Percentiles rank a stretch among this genome's conserved stretches.
These are phyloP conservation scores for Scalesia atractyloides DNA, from an alignment of 129 eudicot species.

Conservation along the genomic window DNA sequence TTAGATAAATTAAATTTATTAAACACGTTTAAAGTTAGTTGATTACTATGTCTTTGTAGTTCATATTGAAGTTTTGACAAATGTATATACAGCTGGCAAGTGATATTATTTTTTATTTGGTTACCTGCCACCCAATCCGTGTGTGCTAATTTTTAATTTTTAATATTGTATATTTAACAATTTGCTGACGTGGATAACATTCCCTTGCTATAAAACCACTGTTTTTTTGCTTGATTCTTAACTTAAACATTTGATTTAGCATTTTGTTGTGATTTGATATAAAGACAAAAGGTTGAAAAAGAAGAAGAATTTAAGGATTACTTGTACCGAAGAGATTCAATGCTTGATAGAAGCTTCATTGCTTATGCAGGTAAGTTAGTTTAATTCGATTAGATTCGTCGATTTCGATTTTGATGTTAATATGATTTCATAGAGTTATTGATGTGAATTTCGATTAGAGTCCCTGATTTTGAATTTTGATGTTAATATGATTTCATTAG, in stretches of 20 bases:
- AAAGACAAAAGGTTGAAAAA: not conserved
- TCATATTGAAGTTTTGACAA: constrained; percentile 12
- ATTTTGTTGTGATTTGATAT: not conserved
- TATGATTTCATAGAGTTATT: too few species aligned
- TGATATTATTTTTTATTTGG: constrained; percentile 19
- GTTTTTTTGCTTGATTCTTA: not conserved
- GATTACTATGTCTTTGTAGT: not conserved
- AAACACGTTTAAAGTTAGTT: not conserved
- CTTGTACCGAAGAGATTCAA: not conserved
- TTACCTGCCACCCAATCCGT: constrained; percentile 16
- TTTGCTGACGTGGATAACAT: constrained; percentile 16
- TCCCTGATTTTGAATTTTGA: not conserved
- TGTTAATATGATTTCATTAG: not conserved
- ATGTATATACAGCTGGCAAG: constrained; percentile 24
- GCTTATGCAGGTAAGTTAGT: constrained; percentile 15
- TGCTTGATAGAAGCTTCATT: constrained; percentile 9
- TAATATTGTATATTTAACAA: constrained; percentile 1
- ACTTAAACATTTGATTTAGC: not conserved
- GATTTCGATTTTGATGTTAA: not conserved
- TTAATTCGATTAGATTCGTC: too few species aligned
- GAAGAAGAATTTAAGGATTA: not conserved
- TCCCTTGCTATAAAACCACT: constrained; percentile 20
- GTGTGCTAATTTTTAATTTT: not conserved
- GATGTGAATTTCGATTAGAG: not conserved
- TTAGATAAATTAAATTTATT: too few species aligned